Evolutionary conservation across 768 basidiomycete genomes (phyloP), one percentile per base, ranked within the genome.

Genomic region (Agaricus subrufescens): DNA sequence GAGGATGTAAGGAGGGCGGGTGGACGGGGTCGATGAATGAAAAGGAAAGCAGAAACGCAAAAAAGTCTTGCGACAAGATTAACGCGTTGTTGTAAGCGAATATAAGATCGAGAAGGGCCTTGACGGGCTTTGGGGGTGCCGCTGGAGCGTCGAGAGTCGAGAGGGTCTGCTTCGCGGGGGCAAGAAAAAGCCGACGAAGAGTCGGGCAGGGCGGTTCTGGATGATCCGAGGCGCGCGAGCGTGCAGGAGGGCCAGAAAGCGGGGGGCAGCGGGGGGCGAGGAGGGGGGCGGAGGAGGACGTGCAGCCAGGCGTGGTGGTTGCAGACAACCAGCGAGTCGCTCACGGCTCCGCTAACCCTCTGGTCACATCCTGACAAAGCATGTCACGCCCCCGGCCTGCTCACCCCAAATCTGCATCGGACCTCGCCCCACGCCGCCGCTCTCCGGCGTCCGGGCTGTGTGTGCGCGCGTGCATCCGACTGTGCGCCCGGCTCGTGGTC

Each of bases 281-380:
- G 11, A 11, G 4, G 5, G 5, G 34, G 34, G 8, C 8, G 34
- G 11, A 11, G 8, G 34, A 34, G 34, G 34, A 34, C 11, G 34
- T 34, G 34, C 40, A 42, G 19, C 40, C 40, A 42, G 40, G 12
- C 15, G 19, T 42, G 6, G 40, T 19, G 40, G 19, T 42, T 42
- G 34, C 34, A 34, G 46, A 72, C 75, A 76, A 76, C 76, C 75
- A 75, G 73, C 73, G 67, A 73, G 73, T 68, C 61, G 60, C 62
- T 58, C 61, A 54, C 70, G 73, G 75, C 75, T 76, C 75, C 75
- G 76, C 74, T 72, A 64, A 51, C 38, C 42, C 56, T 40, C 50
- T 19, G 11, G 55, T 56, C 55, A 56, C 55, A 38, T n/a, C 4
- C 30, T 56, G 54, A 44, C 48, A 50, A 55, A 56, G 9, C 44